Conservation (phyloP, 371 early-diverging fungal genomes). For the Zopfochytrium polystomum region DNA sequence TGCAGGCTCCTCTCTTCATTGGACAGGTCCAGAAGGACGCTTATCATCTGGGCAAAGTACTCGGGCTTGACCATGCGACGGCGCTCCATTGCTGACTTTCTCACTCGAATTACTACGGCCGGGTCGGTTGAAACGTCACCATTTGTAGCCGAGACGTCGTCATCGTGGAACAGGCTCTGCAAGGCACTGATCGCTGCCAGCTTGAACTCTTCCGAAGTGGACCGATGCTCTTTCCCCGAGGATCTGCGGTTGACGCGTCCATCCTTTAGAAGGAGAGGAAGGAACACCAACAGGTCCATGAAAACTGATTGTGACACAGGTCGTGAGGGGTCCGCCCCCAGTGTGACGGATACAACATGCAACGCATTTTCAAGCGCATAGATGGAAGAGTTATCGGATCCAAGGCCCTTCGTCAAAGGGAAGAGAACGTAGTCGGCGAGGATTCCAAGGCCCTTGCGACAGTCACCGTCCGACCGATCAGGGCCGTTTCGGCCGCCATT, state of each 20-base stretch:
- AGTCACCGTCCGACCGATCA: too few species aligned
- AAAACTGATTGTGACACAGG: not conserved
- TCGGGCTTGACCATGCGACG: not conserved
- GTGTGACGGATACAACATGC: not conserved
- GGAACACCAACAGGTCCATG: not conserved
- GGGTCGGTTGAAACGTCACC: not conserved
- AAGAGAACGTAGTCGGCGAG: not conserved
- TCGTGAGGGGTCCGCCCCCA: not conserved
- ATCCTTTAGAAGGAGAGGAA: not conserved
- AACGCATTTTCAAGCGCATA: not conserved
- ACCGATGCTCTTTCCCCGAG: not conserved
- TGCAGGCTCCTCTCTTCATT: not conserved
- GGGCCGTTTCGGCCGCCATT: too few species aligned
- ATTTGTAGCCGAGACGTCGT: too few species aligned
- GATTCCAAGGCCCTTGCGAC: too few species aligned
- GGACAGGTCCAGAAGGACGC: not conserved
- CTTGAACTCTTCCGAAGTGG: not conserved
- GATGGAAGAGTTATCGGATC: not conserved
- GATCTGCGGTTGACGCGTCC: not conserved
- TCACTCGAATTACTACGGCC: not conserved
- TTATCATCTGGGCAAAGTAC: not conserved
- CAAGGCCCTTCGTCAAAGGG: not conserved
- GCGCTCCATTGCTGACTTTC: too few species aligned
- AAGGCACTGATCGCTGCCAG: not conserved
- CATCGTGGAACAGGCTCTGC: not conserved